Percentiles rank a stretch among this genome's conserved stretches.
phyloP scores from a whole-genome alignment of 148 eudicot species.

The Silene conica region DNA sequence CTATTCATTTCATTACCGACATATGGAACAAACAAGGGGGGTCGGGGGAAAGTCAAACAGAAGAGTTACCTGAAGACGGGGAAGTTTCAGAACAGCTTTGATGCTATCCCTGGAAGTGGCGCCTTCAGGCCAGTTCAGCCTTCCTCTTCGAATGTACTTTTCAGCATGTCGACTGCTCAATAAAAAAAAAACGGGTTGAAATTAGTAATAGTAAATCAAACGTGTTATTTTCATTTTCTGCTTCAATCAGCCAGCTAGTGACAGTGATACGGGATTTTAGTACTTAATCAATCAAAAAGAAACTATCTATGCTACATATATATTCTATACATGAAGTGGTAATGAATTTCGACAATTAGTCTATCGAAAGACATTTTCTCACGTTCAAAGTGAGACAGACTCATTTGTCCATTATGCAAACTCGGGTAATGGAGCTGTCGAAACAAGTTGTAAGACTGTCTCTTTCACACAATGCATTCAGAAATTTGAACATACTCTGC shows the following conservation, averaged over 20 bases:
- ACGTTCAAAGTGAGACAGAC: no score
- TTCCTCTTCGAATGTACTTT: conserved; percentile 58
- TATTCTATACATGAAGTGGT: not conserved
- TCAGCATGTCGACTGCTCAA: conserved; percentile 51
- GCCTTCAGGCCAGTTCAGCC: conserved; percentile 66
- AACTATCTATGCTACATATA: not conserved
- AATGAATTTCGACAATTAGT: not conserved
- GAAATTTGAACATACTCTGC: conserved; percentile 41
- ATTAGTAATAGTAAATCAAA: not conserved
- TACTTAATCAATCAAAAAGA: not conserved
- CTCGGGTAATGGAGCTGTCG: no score
- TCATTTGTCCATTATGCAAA: no score
- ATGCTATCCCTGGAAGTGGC: conserved; percentile 69
- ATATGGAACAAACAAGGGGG: not conserved
- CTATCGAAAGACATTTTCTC: no score
- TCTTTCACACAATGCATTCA: not conserved
- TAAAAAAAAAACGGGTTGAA: not conserved
- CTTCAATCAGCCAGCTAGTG: not conserved
- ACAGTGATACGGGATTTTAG: not conserved
- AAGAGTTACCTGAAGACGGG: conserved; percentile 50
- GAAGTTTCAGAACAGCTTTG: conserved; percentile 49
- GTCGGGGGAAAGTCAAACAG: not conserved
- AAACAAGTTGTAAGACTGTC: no score
- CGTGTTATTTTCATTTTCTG: not conserved
- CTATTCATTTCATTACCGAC: not conserved